A percentile compares a stretch with the other conserved stretches of the same genome.
phyloP scores from a whole-genome alignment of 345 rosid species.

The Aquilaria sinensis region DNA sequence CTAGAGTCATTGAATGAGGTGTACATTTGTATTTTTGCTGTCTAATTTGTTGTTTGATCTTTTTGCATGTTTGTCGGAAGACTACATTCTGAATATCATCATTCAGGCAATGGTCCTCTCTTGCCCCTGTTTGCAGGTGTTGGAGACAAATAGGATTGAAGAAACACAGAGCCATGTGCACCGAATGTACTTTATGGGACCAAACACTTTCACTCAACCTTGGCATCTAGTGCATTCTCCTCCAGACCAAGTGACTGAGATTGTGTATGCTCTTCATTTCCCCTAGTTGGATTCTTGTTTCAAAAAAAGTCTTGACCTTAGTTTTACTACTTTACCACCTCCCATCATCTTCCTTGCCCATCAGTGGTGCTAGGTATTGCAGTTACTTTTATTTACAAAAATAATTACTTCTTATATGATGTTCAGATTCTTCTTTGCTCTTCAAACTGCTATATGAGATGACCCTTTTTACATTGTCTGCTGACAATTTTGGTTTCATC shows the following conservation, averaged over 20 bases:
- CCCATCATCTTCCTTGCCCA: no score
- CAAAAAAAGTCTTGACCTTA: no score
- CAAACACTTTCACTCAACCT: conserved; percentile 84
- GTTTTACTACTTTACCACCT: no score
- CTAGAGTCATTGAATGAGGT: conserved; percentile 95
- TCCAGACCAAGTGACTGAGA: conserved; percentile 72
- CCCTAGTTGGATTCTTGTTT: no score
- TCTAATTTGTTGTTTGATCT: neutral
- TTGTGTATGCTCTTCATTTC: conserved; percentile 57
- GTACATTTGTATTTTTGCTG: neutral
- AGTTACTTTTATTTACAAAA: no score
- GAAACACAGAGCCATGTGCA: conserved; percentile 88
- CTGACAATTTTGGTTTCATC: conserved; percentile 1
- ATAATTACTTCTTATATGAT: no score
- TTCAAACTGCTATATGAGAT: no score
- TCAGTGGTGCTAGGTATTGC: no score
- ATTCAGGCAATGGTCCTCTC: conserved; percentile 7
- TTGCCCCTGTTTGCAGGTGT: conserved; percentile 41
- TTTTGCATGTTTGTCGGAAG: neutral
- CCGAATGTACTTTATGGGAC: conserved; percentile 87
- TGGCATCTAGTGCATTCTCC: conserved; percentile 84
- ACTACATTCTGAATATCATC: neutral
- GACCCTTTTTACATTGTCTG: conserved; percentile 1
- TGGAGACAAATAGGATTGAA: conserved; percentile 84
- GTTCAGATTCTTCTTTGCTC: no score